Evolutionary conservation across 495 filamentous ascomycete genomes (phyloP).

Genomic region (Penicillium diatomitis): DNA sequence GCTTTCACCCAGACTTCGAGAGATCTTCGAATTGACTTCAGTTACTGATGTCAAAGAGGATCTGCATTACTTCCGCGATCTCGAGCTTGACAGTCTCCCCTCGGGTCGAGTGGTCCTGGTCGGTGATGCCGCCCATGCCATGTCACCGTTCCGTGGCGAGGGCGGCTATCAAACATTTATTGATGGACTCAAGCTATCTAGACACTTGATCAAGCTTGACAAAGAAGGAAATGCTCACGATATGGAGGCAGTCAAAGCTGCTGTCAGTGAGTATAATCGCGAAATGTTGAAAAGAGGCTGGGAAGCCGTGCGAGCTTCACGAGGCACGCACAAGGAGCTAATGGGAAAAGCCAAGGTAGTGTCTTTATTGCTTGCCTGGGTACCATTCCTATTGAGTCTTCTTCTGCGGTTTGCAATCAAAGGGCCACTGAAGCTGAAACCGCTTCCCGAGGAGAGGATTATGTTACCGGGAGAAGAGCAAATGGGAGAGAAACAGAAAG

Average conservation of each 20-base stretch:
- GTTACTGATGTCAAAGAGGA: not conserved
- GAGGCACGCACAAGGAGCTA: too few relatives aligned
- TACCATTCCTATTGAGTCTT: too few relatives aligned
- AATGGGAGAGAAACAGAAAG: too few relatives aligned
- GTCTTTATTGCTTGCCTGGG: too few relatives aligned
- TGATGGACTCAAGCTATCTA: not conserved
- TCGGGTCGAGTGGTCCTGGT: not conserved
- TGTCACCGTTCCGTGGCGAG: not conserved
- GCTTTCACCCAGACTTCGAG: not conserved
- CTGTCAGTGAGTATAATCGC: not conserved
- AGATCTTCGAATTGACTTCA: not conserved
- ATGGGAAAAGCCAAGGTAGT: too few relatives aligned
- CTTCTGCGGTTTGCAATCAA: too few relatives aligned
- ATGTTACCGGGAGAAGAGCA: too few relatives aligned
- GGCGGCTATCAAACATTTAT: not conserved
- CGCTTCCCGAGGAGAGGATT: too few relatives aligned
- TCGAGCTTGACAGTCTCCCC: not conserved
- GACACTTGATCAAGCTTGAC: not conserved
- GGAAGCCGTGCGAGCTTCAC: not conserved
- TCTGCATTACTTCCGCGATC: not conserved
- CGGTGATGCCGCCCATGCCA: not conserved
- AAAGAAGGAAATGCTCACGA: not conserved
- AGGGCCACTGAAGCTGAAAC: too few relatives aligned
- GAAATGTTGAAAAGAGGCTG: not conserved
- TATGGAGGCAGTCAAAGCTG: not conserved